Evolutionary conservation across 2,329 filamentous ascomycete genomes (phyloP).

Genomic region (Aspergillus quadrilineatus): DNA sequence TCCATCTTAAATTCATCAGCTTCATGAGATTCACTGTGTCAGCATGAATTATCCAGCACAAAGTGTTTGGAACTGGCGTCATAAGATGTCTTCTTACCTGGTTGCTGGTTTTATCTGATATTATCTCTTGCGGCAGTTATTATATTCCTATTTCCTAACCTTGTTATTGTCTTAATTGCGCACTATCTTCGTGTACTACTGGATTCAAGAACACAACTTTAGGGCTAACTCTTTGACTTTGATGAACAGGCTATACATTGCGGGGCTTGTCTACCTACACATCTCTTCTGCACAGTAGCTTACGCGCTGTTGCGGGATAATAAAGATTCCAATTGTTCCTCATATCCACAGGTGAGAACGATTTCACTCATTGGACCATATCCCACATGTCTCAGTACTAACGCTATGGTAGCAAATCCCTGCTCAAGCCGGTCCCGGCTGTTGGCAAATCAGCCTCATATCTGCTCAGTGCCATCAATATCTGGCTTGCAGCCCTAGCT

Average conservation of each 20-base stretch:
- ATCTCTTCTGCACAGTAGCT: not conserved
- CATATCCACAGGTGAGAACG: constrained; percentile 1
- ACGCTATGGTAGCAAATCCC: not conserved
- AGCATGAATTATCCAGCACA: too few relatives aligned
- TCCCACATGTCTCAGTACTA: constrained; percentile 1
- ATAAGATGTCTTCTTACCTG: too few relatives aligned
- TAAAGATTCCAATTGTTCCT: not conserved
- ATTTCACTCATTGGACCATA: not conserved
- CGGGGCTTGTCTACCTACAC: constrained; percentile 4
- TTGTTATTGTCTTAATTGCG: too few relatives aligned
- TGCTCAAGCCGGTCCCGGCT: not conserved
- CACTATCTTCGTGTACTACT: not conserved
- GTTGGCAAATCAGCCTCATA: not conserved
- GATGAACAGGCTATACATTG: constrained; percentile 12
- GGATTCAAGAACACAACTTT: not conserved
- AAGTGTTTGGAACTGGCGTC: too few relatives aligned
- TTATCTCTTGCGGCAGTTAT: too few relatives aligned
- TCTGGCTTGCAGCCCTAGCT: not conserved
- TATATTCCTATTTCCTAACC: too few relatives aligned
- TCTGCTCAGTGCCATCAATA: not conserved
- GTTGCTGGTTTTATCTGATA: too few relatives aligned
- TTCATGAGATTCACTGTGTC: too few relatives aligned
- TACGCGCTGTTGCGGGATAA: not conserved
- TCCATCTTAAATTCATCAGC: too few relatives aligned
- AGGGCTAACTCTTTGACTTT: constrained; percentile 12